Base-by-base conservation (phyloP, 371 early-diverging fungal species). In the Actinomortierella wolfii region DNA sequence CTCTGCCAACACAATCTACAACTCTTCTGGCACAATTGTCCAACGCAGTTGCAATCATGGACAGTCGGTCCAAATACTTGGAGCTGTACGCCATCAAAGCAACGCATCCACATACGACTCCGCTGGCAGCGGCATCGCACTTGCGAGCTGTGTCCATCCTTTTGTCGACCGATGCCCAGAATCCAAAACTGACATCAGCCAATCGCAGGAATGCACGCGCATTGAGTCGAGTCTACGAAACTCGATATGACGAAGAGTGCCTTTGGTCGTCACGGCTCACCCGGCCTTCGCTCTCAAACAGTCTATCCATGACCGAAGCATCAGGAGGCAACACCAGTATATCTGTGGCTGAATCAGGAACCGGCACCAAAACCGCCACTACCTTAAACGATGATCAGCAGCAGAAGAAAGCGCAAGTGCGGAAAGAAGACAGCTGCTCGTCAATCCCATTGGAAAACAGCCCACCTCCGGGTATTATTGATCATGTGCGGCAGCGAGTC, bases 101-200 rank as follows among this genome's bases (percentile, higher is more conserved):
- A 25, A 39, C 42, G 2, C 29, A 34, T 29, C 59, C 61, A 0
- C 49, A 57, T 0, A 29, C 34, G 7, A 39, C 64, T 17, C 70
- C 70, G 2, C 18, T 64, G 39, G 64, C 64, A 43, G 64, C 70
- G 15, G 64, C 70, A 5, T 53, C 64, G 0, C 64, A 69, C 24
- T 54, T 52, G 43, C 64, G 64, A 1, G 64, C 70, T 0, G 57
- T 69, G 7, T 60, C 59, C 28, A 54, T 69, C 23, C 25, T 69
- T 23, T 50, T 69, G 18, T 55, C 70, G 1, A 52, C 54, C 28
- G 70, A 69, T 23, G 70, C 70, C 17, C 56, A 64, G 40, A 57
- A 69, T 44, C 57, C 41, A 18, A 60, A 43, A 15, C 48, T 69
- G 49, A 64, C 70, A 8, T 48, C 61, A 9, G n/a, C 34, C 8